A percentile compares a stretch with the other conserved stretches of the same genome.
Evolutionary conservation across 495 filamentous ascomycete genomes (phyloP).

Genomic region (Aspergillus sclerotiicarbonarius): DNA sequence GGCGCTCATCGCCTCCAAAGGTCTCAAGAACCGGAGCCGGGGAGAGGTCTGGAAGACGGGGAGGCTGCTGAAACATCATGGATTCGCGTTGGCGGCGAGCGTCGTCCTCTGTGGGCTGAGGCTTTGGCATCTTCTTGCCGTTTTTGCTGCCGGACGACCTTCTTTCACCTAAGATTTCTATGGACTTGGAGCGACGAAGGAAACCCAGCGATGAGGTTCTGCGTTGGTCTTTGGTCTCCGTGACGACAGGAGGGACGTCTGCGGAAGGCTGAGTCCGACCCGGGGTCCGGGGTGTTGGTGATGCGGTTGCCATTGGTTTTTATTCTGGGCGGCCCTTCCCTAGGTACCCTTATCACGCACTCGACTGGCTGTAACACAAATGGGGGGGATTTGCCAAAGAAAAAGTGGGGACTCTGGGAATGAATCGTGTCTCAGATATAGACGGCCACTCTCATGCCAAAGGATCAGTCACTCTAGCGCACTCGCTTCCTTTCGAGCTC

Average conservation of each 20-base stretch:
- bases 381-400: conserved; percentile 12
- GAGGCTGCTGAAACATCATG: conserved; percentile 66
- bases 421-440: conserved; percentile 28
- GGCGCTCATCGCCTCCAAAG: conserved; percentile 70
- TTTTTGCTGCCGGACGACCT: conserved; percentile 57
- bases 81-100: conserved; percentile 65
- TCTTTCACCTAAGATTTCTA: conserved; percentile 50
- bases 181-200: conserved; percentile 78
- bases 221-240: conserved; percentile 32
- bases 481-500: neutral
- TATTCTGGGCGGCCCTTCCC: conserved; percentile 14
- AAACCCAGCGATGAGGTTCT: conserved; percentile 57
- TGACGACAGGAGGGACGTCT: conserved; percentile 18
- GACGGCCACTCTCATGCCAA: conserved; percentile 6
- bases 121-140: conserved; percentile 62
- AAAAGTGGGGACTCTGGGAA: conserved; percentile 24
- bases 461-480: conserved; percentile 9
- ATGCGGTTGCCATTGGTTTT: conserved; percentile 26
- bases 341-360: conserved; percentile 7
- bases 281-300: conserved; percentile 25
- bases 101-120: conserved; percentile 53
- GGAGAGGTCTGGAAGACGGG: conserved; percentile 75
- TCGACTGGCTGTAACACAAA: conserved; percentile 22
- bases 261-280: conserved; percentile 19
- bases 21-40: conserved; percentile 63